Conservation (phyloP, 805 yeast species). For the Cyberlindnera maclurae region DNA sequence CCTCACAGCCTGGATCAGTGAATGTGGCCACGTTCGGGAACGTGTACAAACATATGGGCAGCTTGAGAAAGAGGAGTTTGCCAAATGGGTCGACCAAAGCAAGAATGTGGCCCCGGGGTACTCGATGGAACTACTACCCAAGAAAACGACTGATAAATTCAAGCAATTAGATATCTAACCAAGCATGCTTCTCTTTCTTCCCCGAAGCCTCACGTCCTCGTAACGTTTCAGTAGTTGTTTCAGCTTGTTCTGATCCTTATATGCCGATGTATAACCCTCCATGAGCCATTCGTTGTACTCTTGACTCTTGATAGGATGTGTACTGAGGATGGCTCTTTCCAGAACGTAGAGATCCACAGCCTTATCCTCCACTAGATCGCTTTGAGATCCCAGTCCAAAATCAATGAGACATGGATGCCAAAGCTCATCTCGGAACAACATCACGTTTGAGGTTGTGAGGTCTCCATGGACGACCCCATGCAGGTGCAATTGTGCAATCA, state of each 20-base stretch:
- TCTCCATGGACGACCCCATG: conserved; percentile 90
- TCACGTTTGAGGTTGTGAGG: conserved; percentile 81
- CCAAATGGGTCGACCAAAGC: conserved; percentile 27
- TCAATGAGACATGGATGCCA: conserved; percentile 67
- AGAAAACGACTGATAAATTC: conserved; percentile 4
- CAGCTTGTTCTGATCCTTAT: conserved; percentile 33
- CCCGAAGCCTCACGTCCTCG: conserved; percentile 82
- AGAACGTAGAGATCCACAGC: conserved; percentile 96
- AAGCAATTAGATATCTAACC: conserved; percentile 34
- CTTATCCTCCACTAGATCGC: conserved; percentile 77
- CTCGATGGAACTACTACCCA: conserved; percentile 18
- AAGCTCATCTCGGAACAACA: conserved; percentile 30
- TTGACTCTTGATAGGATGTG: conserved; percentile 73
- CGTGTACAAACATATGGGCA: conserved; percentile 22
- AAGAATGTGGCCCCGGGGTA: conserved; percentile 37
- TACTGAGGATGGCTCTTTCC: conserved; percentile 85
- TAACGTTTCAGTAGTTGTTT: conserved; percentile 57
- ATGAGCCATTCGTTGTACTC: conserved; percentile 63
- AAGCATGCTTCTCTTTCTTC: conserved; percentile 91
- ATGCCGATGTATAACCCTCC: conserved; percentile 52
- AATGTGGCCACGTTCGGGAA: conserved; percentile 25
- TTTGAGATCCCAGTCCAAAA: conserved; percentile 80
- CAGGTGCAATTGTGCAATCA: conserved; percentile 65
- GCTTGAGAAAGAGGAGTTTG: conserved; percentile 19
- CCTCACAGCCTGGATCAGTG: conserved; percentile 26